Evolutionary conservation across 352 stramenopile genomes (phyloP).

Genomic region (Phytophthora kernoviae): DNA sequence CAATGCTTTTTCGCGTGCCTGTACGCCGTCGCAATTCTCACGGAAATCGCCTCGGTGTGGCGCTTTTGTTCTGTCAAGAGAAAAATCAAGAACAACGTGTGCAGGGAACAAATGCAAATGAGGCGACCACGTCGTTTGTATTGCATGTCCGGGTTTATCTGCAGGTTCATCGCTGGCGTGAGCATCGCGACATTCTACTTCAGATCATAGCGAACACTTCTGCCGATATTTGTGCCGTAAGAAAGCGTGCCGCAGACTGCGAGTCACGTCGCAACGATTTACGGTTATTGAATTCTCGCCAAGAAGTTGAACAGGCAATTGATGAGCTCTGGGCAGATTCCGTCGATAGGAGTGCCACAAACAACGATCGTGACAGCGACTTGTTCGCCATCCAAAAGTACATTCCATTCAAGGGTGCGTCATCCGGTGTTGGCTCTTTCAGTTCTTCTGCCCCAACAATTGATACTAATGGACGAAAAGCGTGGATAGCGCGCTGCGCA

Average conservation of each 20-base stretch:
- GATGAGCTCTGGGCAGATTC: constrained; percentile 20
- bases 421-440: constrained; percentile 4
- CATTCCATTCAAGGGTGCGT: constrained; percentile 43
- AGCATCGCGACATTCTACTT: constrained; percentile 16
- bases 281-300: constrained; percentile 12
- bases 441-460: not conserved
- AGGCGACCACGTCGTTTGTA: constrained; percentile 1
- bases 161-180: constrained; percentile 10
- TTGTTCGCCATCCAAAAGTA: constrained; percentile 53
- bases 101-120: not conserved
- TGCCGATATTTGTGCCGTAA: constrained; percentile 28
- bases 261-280: constrained; percentile 26
- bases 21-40: not conserved
- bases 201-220: constrained; percentile 24
- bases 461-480: constrained; percentile 23
- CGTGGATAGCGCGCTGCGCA: constrained; percentile 60
- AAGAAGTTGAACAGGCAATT: constrained; percentile 25
- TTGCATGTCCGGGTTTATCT: constrained; percentile 27
- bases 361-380: not conserved
- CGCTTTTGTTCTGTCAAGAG: constrained; percentile 28
- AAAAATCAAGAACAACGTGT: constrained; percentile 21
- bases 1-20: constrained; percentile 30
- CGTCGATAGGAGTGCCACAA: not conserved
- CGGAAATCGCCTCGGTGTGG: constrained; percentile 12
- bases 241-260: constrained; percentile 18